phyloP scores from a whole-genome alignment of 257 asterid genomes.

The Mentha longifolia region DNA sequence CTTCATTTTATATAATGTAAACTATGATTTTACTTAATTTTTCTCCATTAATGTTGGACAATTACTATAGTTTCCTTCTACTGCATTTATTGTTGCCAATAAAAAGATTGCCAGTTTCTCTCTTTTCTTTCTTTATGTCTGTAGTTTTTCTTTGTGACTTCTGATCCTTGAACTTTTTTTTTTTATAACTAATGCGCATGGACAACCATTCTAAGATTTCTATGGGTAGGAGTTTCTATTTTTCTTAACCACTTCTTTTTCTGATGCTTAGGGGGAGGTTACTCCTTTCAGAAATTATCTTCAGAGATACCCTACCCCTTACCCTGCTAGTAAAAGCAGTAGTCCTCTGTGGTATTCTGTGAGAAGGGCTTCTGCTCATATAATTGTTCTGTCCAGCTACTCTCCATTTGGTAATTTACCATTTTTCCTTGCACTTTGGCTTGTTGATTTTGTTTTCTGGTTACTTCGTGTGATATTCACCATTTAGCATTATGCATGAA shows the following conservation, averaged over 20 bases:
- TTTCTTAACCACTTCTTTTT: slow-evolving; percentile 29
- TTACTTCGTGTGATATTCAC: background rate
- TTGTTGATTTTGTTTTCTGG: slow-evolving; percentile 16
- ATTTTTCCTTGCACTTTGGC: background rate
- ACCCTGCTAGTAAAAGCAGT: slow-evolving; percentile 78
- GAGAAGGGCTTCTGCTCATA: slow-evolving; percentile 94
- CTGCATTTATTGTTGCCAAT: slow-evolving; percentile 23
- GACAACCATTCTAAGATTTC: background rate
- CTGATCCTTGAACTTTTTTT: background rate
- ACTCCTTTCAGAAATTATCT: slow-evolving; percentile 88
- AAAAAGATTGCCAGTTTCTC: background rate
- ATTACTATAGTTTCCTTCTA: slow-evolving; percentile 1
- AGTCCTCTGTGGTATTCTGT: slow-evolving; percentile 94
- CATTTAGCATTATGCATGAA: background rate
- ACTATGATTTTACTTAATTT: background rate
- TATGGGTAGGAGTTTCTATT: background rate
- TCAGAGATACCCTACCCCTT: slow-evolving; percentile 89
- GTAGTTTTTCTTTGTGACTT: background rate
- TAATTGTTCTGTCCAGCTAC: slow-evolving; percentile 94
- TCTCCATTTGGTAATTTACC: slow-evolving; percentile 82
- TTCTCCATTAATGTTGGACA: background rate
- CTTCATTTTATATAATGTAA: background rate
- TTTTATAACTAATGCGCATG: background rate
- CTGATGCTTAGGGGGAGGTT: slow-evolving; percentile 69
- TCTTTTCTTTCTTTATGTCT: background rate